A percentile compares a stretch with the other conserved stretches of the same genome.
Evolutionary conservation across 2,329 filamentous ascomycete species (phyloP).

Genomic region (Fusarium albidum): DNA sequence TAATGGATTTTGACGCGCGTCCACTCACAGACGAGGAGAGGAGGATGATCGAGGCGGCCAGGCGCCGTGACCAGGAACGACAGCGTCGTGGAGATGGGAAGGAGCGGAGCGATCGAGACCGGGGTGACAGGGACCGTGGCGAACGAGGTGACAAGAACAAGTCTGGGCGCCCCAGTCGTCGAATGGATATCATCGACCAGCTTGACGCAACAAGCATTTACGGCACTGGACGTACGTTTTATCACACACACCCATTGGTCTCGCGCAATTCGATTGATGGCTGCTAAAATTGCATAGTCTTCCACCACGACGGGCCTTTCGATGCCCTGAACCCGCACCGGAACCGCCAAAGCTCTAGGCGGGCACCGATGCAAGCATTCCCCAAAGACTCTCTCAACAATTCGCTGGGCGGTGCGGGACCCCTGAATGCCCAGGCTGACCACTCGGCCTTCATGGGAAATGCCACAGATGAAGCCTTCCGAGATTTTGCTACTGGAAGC

Average conservation of each 20-base stretch:
- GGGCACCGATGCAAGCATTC: slow-evolving; percentile 96
- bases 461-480: slow-evolving; percentile 83
- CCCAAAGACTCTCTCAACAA: slow-evolving; percentile 94
- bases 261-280: neutral
- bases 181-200: slow-evolving; percentile 93
- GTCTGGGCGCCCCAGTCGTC: slow-evolving; percentile 56
- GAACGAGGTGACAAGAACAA: slow-evolving; percentile 56
- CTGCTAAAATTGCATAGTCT: slow-evolving; percentile 66
- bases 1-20: slow-evolving; percentile 66
- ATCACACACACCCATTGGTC: neutral
- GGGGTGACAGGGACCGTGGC: slow-evolving; percentile 48
- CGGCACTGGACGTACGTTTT: slow-evolving; percentile 81
- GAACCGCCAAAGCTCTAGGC: slow-evolving; percentile 82
- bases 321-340: slow-evolving; percentile 95
- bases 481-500: slow-evolving; percentile 69
- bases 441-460: slow-evolving; percentile 87
- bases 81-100: slow-evolving; percentile 37
- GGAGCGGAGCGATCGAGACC: slow-evolving; percentile 29
- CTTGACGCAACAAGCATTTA: slow-evolving; percentile 96
- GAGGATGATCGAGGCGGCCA: slow-evolving; percentile 47
- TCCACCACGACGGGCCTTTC: slow-evolving; percentile 97
- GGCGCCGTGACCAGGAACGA: slow-evolving; percentile 41
- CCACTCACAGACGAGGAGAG: slow-evolving; percentile 64
- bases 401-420: slow-evolving; percentile 85
- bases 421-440: slow-evolving; percentile 81